Base-by-base conservation (phyloP, 768 basidiomycete species). In the Hypsizygus marmoreus region DNA sequence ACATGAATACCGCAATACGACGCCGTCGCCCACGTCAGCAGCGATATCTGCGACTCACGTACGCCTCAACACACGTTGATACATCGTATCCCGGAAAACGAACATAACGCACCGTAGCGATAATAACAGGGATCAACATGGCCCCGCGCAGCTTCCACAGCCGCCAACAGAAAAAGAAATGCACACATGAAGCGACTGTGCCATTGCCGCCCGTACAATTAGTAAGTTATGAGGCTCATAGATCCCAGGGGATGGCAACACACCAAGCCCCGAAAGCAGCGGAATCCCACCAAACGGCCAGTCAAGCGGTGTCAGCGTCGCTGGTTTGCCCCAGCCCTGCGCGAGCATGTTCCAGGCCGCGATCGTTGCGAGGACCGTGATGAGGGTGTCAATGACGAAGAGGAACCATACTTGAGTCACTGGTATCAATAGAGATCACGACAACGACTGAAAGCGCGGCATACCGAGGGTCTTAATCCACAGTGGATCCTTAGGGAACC, bases 251-350 rank as follows among this genome's bases (percentile, higher is more conserved):
- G 32, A 22, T 13, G 36, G n/a, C 7, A 29, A 43, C 40, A 24
- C 17, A 51, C 39, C 38, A 16, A 50, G 22, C 22, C 41, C 45
- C 33, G 44, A 23, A 17, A 50, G 17, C 26, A 51, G 25, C 39
- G 54, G 50, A 0, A 53, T 34, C 16, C 46, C 24, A 38, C 40
- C 36, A 30, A 44, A 56, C 5, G 56, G 41, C 54, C 58, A 58
- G 24, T 53, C 48, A 14, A 60, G 16, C 19, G 34, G 45, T 7
- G 26, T 19, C 12, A 58, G 29, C 28, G 42, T 35, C 10, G 47
- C 43, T 6, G 47, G 33, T 17, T 56, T 49, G 13, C 58, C 58
- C 58, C 58, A 60, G 16, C 54, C 57, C 16, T 16, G 17, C 10
- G 47, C 55, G 20, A 48, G 49, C 2, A 26, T 20, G 23, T 50